Percentiles rank a stretch among this genome's conserved stretches.
These are phyloP conservation scores for Penicillium sp. DNA, from an alignment of 2,329 filamentous ascomycete genomes.

Conservation along the genomic window DNA sequence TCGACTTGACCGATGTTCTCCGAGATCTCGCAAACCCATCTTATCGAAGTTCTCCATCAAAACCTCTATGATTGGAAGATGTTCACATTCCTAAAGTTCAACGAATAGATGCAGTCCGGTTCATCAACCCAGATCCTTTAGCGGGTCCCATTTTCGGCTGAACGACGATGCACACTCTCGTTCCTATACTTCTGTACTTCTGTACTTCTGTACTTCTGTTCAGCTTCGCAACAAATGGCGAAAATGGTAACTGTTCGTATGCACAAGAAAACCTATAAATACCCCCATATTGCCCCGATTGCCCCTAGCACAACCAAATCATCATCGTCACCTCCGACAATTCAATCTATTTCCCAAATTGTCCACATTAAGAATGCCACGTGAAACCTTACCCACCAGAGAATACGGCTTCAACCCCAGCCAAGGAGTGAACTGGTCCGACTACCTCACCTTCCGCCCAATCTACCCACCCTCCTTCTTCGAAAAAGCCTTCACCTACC, in stretches of 20 bases:
- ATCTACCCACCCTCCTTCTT: slow-evolving; percentile 7
- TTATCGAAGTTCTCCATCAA: not conserved
- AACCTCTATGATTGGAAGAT: not conserved
- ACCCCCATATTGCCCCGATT: not conserved
- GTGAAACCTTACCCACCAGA: not conserved
- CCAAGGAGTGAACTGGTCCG: slow-evolving; percentile 4
- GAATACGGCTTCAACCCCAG: slow-evolving; percentile 3
- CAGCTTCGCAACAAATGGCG: not conserved
- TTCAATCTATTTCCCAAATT: not conserved
- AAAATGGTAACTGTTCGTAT: not conserved
- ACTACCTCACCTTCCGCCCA: slow-evolving; percentile 5
- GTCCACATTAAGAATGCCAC: not conserved
- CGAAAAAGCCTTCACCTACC: slow-evolving; percentile 1
- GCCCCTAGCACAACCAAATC: not conserved
- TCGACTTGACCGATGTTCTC: slow-evolving; percentile 2
- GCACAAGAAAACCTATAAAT: not conserved
- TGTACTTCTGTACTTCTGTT: not conserved
- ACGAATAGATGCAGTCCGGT: not conserved
- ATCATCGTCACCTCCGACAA: not conserved
- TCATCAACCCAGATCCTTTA: not conserved
- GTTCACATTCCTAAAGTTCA: not conserved
- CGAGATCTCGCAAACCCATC: not conserved
- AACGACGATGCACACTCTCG: not conserved
- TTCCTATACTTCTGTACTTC: not conserved
- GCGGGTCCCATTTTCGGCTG: not conserved